Evolutionary conservation across 768 basidiomycete species (phyloP).

Genomic region (Mycena rebaudengoi): DNA sequence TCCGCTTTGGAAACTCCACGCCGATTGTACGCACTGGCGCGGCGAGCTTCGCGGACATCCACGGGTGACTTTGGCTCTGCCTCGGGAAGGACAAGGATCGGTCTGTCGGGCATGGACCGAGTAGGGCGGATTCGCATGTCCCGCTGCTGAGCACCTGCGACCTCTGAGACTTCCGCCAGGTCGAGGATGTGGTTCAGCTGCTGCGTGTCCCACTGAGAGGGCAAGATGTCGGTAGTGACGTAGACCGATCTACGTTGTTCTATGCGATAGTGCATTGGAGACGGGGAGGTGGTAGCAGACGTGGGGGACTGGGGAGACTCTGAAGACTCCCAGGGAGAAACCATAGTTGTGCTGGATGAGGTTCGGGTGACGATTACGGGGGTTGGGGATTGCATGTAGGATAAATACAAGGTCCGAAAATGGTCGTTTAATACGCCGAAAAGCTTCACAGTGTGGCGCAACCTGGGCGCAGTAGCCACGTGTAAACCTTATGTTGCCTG

Average conservation of each 20-base stretch:
- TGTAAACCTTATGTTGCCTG: slow-evolving; percentile 17
- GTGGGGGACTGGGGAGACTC: slow-evolving; percentile 25
- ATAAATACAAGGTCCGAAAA: neutral
- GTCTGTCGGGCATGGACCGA: slow-evolving; percentile 40
- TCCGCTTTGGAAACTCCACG: slow-evolving; percentile 15
- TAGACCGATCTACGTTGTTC: slow-evolving; percentile 58
- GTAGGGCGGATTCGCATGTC: slow-evolving; percentile 39
- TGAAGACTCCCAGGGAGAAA: slow-evolving; percentile 27
- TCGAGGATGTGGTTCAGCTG: slow-evolving; percentile 51
- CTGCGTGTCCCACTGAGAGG: slow-evolving; percentile 51
- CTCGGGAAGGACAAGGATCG: slow-evolving; percentile 25
- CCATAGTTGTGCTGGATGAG: slow-evolving; percentile 28
- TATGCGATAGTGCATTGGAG: slow-evolving; percentile 53
- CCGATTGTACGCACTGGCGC: slow-evolving; percentile 15
- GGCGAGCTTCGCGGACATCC: slow-evolving; percentile 20
- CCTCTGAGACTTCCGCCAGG: slow-evolving; percentile 44
- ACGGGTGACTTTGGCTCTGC: slow-evolving; percentile 13
- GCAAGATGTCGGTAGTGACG: slow-evolving; percentile 52
- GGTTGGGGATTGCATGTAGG: slow-evolving; percentile 15
- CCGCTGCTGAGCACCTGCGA: slow-evolving; percentile 21
- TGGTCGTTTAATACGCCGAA: slow-evolving; percentile 23
- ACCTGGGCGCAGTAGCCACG: slow-evolving; percentile 10
- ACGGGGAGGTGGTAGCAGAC: slow-evolving; percentile 36
- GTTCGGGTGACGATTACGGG: slow-evolving; percentile 27
- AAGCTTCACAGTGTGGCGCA: neutral